Base-by-base conservation (phyloP, 441 rosid genomes). In the Francoa sonchifolia region DNA sequence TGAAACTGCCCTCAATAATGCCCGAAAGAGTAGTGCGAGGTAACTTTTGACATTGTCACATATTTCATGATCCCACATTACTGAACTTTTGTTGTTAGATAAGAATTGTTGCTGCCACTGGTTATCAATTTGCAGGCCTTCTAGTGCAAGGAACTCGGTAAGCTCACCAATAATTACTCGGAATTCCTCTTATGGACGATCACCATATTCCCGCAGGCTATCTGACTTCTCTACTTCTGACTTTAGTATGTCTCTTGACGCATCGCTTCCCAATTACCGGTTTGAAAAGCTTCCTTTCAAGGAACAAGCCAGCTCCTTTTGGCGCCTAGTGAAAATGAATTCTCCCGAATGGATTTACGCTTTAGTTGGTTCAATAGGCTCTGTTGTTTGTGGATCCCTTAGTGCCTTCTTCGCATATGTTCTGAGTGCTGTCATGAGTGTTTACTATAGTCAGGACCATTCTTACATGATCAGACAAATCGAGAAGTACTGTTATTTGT, bases 211-310 rank as follows among this genome's bases (percentile, higher is more conserved):
- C 0, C 76, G 99, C 28, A 67, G 99, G 53, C 79, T 92, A 8
- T 92, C 99, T 0, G 99, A 92, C 62, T 92, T 92, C 66, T 92
- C 99, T 21, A 92, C 99, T 13, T 78, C 96, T 12, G 99, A 92
- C 64, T 92, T 92, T 43, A 79, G 79, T 52, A 86, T 92, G 50
- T 92, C 99, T 30, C 65, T 86, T 16, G 99, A 92, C 44, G 85
- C 69, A 31, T 42, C 75, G 1, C 66, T 76, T 63, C 76, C 96
- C 1, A 86, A 50, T 62, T 83, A 92, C 54, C 63, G 94, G 12
- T 71, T 67, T 15, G 99, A 92, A 53, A 92, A 86, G 59, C 84
- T 92, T 8, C 71, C 92, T 19, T 81, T 81, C 58, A 81, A 92
- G 70, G 97, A 81, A 57, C 95, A 92, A 59, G 94, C 99, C 5